Base-by-base conservation (phyloP, 495 filamentous ascomycete genomes). In the Pseudomonodictys pantanalensis region DNA sequence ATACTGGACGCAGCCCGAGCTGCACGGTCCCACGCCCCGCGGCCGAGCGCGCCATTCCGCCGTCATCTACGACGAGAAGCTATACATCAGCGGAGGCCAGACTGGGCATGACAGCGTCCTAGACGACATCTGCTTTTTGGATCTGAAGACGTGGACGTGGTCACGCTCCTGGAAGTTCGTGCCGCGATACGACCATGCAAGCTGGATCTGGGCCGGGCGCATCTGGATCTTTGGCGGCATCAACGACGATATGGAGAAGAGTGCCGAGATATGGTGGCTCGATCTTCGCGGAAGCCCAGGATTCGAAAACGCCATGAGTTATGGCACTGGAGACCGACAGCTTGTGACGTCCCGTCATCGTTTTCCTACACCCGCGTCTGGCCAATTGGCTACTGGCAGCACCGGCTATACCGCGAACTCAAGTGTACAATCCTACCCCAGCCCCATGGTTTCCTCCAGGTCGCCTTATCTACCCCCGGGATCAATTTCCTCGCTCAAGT, bases 201-300 rank as follows among this genome's bases (percentile, higher is more conserved):
- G 88, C 23, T 96, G 89, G 81, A 83, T 96, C 41, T 96, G 91
- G 87, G 84, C 86, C 51, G 91, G 89, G 35, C 83, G 89, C 29
- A 84, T 98, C 26, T 98, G 92, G 92, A 91, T 97, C n/a, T 97
- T 92, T 74, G 93, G 93, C 32, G 93, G 93, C 22, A 76, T 97
- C 49, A 89, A 88, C 46, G 89, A 91, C 55, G 91, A 96, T 58
- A 95, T 96, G 91, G 92, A 96, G 71, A 90, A 92, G 66, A 88
- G 87, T 48, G 91, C 89, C 38, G 93, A 98, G 72, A 80, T 98
- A 28, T 96, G 91, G 86, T 97, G 92, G 89, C 77, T 98, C 38
- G 93, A 98, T 73, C 80, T 97, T 53, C 93, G 93, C 71, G 89
- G 85, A 53, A 91, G 82, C 57, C 92, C 88, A 30, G 88, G 86